Evolutionary conservation across 1,284 basidiomycete species (phyloP).

Genomic region (Apiotrichum siamense): DNA sequence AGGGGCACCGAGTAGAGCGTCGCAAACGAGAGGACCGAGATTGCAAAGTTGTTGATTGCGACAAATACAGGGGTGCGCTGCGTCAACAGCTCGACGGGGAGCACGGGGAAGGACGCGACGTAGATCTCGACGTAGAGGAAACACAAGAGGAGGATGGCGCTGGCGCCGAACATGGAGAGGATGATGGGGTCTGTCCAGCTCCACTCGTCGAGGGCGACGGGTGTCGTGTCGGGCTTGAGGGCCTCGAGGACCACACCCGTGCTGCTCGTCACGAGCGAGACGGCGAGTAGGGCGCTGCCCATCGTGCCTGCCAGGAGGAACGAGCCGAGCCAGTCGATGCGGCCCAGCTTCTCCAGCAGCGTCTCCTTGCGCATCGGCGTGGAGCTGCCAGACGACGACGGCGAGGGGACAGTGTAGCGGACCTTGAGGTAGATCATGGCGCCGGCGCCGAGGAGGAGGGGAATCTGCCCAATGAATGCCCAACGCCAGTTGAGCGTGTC

Average conservation of each 20-base stretch:
- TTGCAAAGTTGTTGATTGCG: slow-evolving; percentile 64
- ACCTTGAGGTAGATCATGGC: neutral
- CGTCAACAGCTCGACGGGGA: slow-evolving; percentile 69
- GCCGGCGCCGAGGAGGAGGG: slow-evolving; percentile 13
- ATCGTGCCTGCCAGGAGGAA: slow-evolving; percentile 67
- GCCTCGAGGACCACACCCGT: too few relatives aligned
- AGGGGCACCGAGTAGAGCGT: slow-evolving; percentile 83
- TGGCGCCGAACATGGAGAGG: slow-evolving; percentile 58
- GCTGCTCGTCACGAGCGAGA: slow-evolving; percentile 74
- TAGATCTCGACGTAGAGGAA: slow-evolving; percentile 69
- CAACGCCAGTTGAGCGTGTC: slow-evolving; percentile 68
- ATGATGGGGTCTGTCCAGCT: slow-evolving; percentile 65
- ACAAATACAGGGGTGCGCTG: slow-evolving; percentile 64
- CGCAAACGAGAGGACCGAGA: slow-evolving; percentile 64
- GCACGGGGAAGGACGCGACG: slow-evolving; percentile 69
- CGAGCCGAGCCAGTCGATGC: slow-evolving; percentile 52
- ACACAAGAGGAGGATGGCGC: slow-evolving; percentile 52
- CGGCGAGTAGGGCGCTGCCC: slow-evolving; percentile 64
- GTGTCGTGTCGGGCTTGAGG: too few relatives aligned
- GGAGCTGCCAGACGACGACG: neutral
- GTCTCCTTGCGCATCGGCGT: slow-evolving; percentile 40
- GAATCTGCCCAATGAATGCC: slow-evolving; percentile 59
- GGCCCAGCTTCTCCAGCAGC: slow-evolving; percentile 10
- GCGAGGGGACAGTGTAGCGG: slow-evolving; percentile 41
- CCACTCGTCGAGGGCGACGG: slow-evolving; percentile 24